Evolutionary conservation across 345 rosid genomes (phyloP), one percentile per base, ranked within the genome.

Genomic region (Eucalyptus curtisii): DNA sequence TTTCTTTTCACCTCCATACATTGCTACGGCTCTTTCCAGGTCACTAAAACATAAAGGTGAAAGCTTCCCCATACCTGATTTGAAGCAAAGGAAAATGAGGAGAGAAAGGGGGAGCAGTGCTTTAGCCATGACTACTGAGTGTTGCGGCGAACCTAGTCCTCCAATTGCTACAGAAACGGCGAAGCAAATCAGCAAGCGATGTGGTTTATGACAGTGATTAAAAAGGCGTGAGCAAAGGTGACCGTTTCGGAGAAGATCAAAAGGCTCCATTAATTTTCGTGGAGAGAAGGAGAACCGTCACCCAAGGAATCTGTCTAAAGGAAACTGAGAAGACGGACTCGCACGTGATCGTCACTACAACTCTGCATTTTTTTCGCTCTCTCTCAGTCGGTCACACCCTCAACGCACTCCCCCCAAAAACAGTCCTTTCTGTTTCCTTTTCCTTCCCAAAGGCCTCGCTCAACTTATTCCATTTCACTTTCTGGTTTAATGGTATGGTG

Each of bases 1-100:
- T 68, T 33, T 76, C 47, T 40, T 40, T 37, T 20, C 47, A 37
- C 81, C 81, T 37, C 42, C 27, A 19, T 15, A 5, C 45, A 16
- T 31, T 10, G 81, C 81, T 10, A 71, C 45, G 45, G 81, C 81
- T 71, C 81, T 71, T 20, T 37, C 81, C 13, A 16, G 42, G 79
- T 16, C 79, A 16, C 79, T 31, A 31, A 66, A 52, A 22, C 44
- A 19, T 68, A 6, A 68, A 19, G 81, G 44, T 33, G 44, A 33
- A 68, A 40, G 20, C 81, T 76, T 40, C 7, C 30, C 47, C 9
- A 42, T 90, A 91, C 94, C 91, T 89, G 92, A 88, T 85, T 24
- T 68, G 93, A 92, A 71, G 90, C 33, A 89, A 86, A 92, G 59
- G 81, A 89, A 89, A 49, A 91, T 66, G 89, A 87, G 80, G n/a